Percentiles rank a stretch among this genome's conserved stretches.
phyloP scores from a whole-genome alignment of 2,329 filamentous ascomycete species.

The Fusarium protoensiforme region DNA sequence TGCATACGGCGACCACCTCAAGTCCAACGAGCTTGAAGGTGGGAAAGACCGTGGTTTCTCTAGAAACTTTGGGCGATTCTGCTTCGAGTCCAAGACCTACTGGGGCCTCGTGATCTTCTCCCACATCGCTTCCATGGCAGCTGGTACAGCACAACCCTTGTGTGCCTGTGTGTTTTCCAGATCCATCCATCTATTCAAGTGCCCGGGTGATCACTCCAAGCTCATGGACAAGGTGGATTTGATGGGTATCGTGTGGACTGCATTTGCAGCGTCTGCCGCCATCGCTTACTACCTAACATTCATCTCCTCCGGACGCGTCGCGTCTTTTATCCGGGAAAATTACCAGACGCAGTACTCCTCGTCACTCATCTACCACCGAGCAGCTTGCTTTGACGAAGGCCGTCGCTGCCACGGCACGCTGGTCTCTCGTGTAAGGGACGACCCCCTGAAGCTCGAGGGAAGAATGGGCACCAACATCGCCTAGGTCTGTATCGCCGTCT shows the following conservation, averaged over 20 bases:
- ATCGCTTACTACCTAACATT: constrained; percentile 60
- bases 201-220: not conserved
- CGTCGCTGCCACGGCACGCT: constrained; percentile 70
- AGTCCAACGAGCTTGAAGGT: constrained; percentile 33
- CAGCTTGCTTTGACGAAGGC: constrained; percentile 69
- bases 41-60: constrained; percentile 55
- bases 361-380: constrained; percentile 68
- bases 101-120: constrained; percentile 63
- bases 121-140: constrained; percentile 56
- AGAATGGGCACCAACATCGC: constrained; percentile 72
- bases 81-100: constrained; percentile 65
- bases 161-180: constrained; percentile 67
- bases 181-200: not conserved
- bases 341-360: constrained; percentile 71
- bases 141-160: constrained; percentile 47
- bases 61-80: constrained; percentile 64
- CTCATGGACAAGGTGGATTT: not conserved
- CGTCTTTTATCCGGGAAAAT: constrained; percentile 60
- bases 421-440: constrained; percentile 64
- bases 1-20: constrained; percentile 41
- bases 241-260: not conserved
- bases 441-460: constrained; percentile 70
- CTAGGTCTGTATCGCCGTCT: constrained; percentile 70
- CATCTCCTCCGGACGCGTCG: constrained; percentile 55
- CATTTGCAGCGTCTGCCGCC: constrained; percentile 48